phyloP scores from a whole-genome alignment of 495 filamentous ascomycete genomes.

The Aspergillus carlsbadensis region DNA sequence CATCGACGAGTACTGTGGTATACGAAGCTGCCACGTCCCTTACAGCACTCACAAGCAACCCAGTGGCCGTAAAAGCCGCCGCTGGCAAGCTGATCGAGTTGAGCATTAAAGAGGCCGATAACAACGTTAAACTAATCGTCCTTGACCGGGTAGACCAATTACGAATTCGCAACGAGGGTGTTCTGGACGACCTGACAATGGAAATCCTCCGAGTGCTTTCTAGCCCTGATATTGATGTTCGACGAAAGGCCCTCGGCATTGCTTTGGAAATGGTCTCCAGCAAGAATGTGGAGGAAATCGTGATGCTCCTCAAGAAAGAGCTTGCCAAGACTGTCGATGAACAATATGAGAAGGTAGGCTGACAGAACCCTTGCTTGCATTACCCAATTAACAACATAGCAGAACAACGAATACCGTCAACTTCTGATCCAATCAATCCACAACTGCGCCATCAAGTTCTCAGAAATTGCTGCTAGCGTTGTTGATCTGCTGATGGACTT shows the following conservation, averaged over 20 bases:
- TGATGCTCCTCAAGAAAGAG: conserved; percentile 95
- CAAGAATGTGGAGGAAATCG: conserved; percentile 98
- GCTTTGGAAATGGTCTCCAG: conserved; percentile 97
- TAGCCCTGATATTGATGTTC: conserved; percentile 94
- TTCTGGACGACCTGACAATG: conserved; percentile 96
- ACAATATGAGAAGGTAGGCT: conserved; percentile 84
- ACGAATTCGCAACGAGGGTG: conserved; percentile 85
- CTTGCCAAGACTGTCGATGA: conserved; percentile 96
- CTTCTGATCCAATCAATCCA: conserved; percentile 96
- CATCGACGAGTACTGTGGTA: conserved; percentile 88
- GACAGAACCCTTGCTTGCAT: not conserved
- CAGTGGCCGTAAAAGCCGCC: conserved; percentile 95
- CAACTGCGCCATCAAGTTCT: conserved; percentile 97
- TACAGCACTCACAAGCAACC: conserved; percentile 91
- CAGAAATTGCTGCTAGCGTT: conserved; percentile 94
- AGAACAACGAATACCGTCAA: conserved; percentile 95
- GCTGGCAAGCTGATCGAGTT: conserved; percentile 96
- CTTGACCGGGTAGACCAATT: conserved; percentile 92
- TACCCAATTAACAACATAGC: conserved; percentile 21
- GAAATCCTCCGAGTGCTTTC: conserved; percentile 95
- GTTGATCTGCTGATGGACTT: conserved; percentile 99
- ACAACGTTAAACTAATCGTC: conserved; percentile 98
- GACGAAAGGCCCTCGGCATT: conserved; percentile 86
- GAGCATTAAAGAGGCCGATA: conserved; percentile 94
- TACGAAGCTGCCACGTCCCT: conserved; percentile 99